These are phyloP conservation scores for Lichtheimia ramosa DNA, from an alignment of 371 early-diverging fungal species.

Conservation along the genomic window DNA sequence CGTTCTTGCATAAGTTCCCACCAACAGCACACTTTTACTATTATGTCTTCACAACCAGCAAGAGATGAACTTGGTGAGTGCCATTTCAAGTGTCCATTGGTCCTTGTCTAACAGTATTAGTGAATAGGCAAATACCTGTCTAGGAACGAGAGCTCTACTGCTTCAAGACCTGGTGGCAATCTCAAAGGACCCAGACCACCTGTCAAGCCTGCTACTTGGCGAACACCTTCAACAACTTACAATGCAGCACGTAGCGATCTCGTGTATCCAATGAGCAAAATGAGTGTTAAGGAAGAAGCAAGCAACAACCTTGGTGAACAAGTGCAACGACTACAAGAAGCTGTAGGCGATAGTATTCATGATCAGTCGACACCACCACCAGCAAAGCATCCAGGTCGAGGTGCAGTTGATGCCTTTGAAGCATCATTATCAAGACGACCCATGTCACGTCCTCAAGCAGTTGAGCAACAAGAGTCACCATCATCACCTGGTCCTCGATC, in stretches of 20 bases:
- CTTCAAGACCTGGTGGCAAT: slow-evolving; percentile 3
- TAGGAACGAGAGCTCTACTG: background rate
- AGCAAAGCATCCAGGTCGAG: background rate
- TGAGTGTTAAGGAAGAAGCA: background rate
- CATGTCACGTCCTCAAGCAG: background rate
- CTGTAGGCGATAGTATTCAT: slow-evolving; percentile 4
- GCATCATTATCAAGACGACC: slow-evolving; percentile 16
- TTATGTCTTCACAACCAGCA: background rate
- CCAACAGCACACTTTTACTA: background rate
- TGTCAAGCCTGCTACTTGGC: slow-evolving; percentile 14
- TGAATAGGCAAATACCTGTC: background rate
- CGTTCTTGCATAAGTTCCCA: too few species aligned
- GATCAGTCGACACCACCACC: slow-evolving; percentile 1
- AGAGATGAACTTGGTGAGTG: slow-evolving; percentile 2
- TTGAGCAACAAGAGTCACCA: slow-evolving; percentile 5
- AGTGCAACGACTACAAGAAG: slow-evolving; percentile 3
- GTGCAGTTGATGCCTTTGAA: slow-evolving; percentile 23
- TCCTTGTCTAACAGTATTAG: too few species aligned
- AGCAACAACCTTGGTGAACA: slow-evolving; percentile 4
- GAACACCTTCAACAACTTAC: slow-evolving; percentile 3
- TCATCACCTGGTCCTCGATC: slow-evolving; percentile 3
- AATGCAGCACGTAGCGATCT: slow-evolving; percentile 16
- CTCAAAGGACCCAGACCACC: slow-evolving; percentile 23
- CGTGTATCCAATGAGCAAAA: slow-evolving; percentile 22
- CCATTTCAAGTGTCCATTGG: too few species aligned